Conservation (phyloP, 2,329 filamentous ascomycete species). For the Diaporthe aspalathi region DNA sequence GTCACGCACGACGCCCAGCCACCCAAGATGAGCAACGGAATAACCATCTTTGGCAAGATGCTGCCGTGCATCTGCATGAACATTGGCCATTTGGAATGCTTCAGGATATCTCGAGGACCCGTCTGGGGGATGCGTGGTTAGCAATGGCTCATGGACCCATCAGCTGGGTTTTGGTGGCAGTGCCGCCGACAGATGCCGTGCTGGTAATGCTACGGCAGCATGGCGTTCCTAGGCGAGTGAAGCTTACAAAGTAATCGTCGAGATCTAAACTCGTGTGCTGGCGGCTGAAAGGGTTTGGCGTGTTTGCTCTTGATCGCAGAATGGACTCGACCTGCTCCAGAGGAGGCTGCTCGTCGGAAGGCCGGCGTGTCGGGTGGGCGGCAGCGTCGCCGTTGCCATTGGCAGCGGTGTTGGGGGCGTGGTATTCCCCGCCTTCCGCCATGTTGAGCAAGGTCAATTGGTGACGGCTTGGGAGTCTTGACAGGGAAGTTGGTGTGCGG, state of each 20-base stretch:
- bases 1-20: slow-evolving; percentile 77
- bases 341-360: slow-evolving; percentile 37
- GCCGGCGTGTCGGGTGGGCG: slow-evolving; percentile 12
- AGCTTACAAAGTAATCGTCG: slow-evolving; percentile 59
- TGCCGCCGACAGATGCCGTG: not conserved
- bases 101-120: slow-evolving; percentile 75
- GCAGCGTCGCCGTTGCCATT: slow-evolving; percentile 10
- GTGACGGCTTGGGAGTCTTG: not conserved
- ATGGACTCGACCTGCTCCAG: slow-evolving; percentile 44
- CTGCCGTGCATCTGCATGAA: slow-evolving; percentile 83
- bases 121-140: slow-evolving; percentile 45
- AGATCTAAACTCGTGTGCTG: slow-evolving; percentile 52
- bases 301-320: slow-evolving; percentile 44
- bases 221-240: too few relatives aligned
- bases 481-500: not conserved
- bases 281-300: slow-evolving; percentile 47
- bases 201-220: not conserved
- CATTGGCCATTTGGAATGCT: slow-evolving; percentile 82
- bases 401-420: slow-evolving; percentile 8
- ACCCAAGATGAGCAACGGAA: slow-evolving; percentile 73
- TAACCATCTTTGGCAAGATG: slow-evolving; percentile 77
- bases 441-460: slow-evolving; percentile 16
- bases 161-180: not conserved
- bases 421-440: slow-evolving; percentile 39
- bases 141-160: not conserved